Conservation (phyloP, 768 basidiomycete species). For the Trametes gibbosa region DNA sequence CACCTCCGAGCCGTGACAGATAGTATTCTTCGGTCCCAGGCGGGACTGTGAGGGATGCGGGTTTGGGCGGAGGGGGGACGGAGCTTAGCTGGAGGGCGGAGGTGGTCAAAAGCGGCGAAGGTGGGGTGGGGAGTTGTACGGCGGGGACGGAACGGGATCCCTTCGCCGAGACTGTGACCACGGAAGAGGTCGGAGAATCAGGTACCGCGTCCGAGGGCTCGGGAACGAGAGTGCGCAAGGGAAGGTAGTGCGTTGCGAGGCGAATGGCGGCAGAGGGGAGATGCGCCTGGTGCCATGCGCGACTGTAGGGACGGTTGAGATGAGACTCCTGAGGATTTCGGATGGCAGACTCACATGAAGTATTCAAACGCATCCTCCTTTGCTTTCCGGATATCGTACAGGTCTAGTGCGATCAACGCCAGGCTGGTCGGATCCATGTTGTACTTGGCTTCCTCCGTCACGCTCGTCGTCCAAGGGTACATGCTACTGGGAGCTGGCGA, state of each 20-base stretch:
- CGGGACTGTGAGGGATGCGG: conserved; percentile 36
- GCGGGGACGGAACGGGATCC: neutral
- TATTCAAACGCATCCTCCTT: conserved; percentile 79
- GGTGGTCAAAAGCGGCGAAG: neutral
- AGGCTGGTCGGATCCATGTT: conserved; percentile 88
- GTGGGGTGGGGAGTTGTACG: conserved; percentile 2
- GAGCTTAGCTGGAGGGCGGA: conserved; percentile 24
- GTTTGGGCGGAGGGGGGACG: conserved; percentile 29
- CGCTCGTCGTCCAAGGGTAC: conserved; percentile 46
- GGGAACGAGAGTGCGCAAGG: conserved; percentile 42
- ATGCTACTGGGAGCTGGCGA: conserved; percentile 47
- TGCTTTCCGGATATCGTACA: conserved; percentile 72
- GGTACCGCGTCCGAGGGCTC: conserved; percentile 11
- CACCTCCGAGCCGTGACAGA: conserved; percentile 62
- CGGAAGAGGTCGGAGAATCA: conserved; percentile 7
- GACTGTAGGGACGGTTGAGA: conserved; percentile 40
- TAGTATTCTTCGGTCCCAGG: conserved; percentile 62
- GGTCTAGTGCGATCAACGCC: conserved; percentile 65
- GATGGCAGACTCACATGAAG: conserved; percentile 60
- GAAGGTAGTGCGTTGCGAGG: conserved; percentile 70
- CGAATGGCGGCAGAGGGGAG: conserved; percentile 76
- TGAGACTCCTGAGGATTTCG: neutral
- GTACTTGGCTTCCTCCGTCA: conserved; percentile 53
- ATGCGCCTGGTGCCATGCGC: conserved; percentile 79
- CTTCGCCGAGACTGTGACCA: conserved; percentile 6